phyloP scores from a whole-genome alignment of 345 rosid species.

The Lepidium didymum region DNA sequence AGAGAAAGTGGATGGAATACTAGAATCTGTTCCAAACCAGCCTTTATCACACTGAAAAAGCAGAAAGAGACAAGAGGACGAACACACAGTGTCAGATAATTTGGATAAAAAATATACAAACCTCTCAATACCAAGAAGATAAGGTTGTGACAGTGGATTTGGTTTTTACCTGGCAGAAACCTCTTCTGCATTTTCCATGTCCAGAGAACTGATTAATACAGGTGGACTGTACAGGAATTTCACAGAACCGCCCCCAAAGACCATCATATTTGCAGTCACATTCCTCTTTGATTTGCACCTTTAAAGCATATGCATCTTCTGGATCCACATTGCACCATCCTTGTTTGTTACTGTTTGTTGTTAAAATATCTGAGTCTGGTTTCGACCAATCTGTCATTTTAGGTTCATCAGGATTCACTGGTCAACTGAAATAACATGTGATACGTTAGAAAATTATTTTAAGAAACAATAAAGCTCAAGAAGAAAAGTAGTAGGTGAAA shows the following conservation, averaged over 20 bases:
- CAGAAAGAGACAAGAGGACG: neutral
- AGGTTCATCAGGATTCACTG: slow-evolving; percentile 59
- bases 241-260: slow-evolving; percentile 79
- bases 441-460: slow-evolving; percentile 1
- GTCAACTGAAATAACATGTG: slow-evolving; percentile 38
- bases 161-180: slow-evolving; percentile 74
- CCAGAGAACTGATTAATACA: slow-evolving; percentile 93
- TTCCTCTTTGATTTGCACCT: slow-evolving; percentile 61
- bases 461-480: neutral
- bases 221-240: slow-evolving; percentile 64
- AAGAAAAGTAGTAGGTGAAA: slow-evolving; percentile 1
- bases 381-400: slow-evolving; percentile 66
- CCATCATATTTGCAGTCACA: slow-evolving; percentile 97
- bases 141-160: neutral
- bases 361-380: slow-evolving; percentile 65
- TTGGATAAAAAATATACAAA: neutral
- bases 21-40: slow-evolving; percentile 91
- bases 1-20: slow-evolving; percentile 73
- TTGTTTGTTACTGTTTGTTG: slow-evolving; percentile 65
- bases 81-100: too few relatives aligned
- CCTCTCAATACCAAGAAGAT: neutral
- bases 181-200: slow-evolving; percentile 86
- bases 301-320: slow-evolving; percentile 54
- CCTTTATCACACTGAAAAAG: slow-evolving; percentile 69
- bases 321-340: slow-evolving; percentile 99